Evolutionary conservation across 495 filamentous ascomycete genomes (phyloP).

Genomic region (Mycothermus thermophilus): DNA sequence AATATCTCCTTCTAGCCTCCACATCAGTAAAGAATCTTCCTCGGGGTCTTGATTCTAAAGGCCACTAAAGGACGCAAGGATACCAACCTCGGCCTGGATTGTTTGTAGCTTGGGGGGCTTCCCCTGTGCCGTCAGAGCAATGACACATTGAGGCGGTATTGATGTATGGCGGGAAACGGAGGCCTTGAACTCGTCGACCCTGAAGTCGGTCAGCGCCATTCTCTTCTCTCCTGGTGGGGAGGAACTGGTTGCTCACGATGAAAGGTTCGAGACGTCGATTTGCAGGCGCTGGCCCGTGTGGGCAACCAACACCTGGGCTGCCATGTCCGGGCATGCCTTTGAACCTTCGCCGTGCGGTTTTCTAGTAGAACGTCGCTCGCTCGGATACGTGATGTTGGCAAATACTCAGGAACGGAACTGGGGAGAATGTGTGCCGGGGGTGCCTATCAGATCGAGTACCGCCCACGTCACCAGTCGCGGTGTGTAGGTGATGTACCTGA

Average conservation of each 20-base stretch:
- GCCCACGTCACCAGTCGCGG: no score
- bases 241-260: conserved; percentile 41
- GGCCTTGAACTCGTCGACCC: conserved; percentile 50
- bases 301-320: conserved; percentile 74
- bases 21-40: no score
- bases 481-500: no score
- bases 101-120: conserved; percentile 66
- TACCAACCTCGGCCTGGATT: conserved; percentile 57
- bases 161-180: conserved; percentile 53
- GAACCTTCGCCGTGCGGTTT: no score
- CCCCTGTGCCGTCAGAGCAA: conserved; percentile 69
- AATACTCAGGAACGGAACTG: no score
- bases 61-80: no score
- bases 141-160: conserved; percentile 57
- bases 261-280: conserved; percentile 53
- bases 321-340: conserved; percentile 30
- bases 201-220: conserved; percentile 3
- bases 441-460: no score
- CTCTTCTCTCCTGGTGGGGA: neutral
- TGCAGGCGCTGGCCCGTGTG: conserved; percentile 74
- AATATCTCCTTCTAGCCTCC: conserved; percentile 74
- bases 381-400: no score
- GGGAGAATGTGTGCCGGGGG: no score
- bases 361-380: no score
- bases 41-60: no score